These are phyloP conservation scores for Microbotryum saponariae DNA, from an alignment of 1,284 basidiomycete genomes.

Conservation along the genomic window DNA sequence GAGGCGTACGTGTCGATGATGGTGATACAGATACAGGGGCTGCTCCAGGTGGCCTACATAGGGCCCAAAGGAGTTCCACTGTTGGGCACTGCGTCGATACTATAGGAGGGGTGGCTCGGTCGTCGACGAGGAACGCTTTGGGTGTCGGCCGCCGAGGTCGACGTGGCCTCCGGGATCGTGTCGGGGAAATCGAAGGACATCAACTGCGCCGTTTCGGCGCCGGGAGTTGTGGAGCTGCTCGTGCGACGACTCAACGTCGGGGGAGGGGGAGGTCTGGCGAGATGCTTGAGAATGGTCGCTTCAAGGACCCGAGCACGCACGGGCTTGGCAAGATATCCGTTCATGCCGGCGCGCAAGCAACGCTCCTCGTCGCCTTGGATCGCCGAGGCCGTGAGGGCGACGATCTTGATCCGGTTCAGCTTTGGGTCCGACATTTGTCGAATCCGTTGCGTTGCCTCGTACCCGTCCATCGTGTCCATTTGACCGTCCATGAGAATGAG, in stretches of 20 bases:
- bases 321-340: slow-evolving; percentile 33
- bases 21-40: no score
- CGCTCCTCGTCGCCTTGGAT: slow-evolving; percentile 31
- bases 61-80: no score
- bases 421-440: slow-evolving; percentile 10
- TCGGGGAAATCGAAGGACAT: slow-evolving; percentile 1
- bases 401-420: slow-evolving; percentile 20
- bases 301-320: slow-evolving; percentile 13
- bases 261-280: not conserved
- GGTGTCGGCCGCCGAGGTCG: no score
- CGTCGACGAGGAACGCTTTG: no score
- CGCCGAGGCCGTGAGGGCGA: slow-evolving; percentile 33
- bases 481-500: slow-evolving; percentile 32
- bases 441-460: slow-evolving; percentile 30
- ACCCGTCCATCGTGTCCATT: slow-evolving; percentile 32
- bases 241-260: not conserved
- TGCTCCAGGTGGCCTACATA: no score
- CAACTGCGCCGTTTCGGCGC: not conserved
- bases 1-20: no score
- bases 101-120: no score
- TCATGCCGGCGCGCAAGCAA: slow-evolving; percentile 28
- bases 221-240: not conserved
- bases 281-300: not conserved
- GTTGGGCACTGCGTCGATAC: no score
- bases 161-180: no score